These are phyloP conservation scores for Chrysanthemum seticuspe DNA, from an alignment of 129 eudicot genomes.

Conservation along the genomic window DNA sequence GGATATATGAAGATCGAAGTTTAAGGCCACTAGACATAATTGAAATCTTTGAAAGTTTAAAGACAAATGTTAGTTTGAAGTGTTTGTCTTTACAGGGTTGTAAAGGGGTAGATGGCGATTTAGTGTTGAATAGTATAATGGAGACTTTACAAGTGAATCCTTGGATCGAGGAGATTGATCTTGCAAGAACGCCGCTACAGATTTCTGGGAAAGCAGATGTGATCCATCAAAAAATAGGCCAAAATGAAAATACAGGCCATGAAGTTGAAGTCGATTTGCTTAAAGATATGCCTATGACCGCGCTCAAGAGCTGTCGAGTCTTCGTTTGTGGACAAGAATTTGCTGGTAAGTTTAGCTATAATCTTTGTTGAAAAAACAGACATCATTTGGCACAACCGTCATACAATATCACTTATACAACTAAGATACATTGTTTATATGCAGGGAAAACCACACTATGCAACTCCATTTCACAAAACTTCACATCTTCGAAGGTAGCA, in stretches of 20 bases:
- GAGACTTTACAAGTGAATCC: slow-evolving; percentile 79
- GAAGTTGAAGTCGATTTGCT: slow-evolving; percentile 67
- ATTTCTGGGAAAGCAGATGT: slow-evolving; percentile 67
- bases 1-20: slow-evolving; percentile 69
- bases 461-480: slow-evolving; percentile 66
- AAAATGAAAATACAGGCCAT: slow-evolving; percentile 57
- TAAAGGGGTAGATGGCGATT: slow-evolving; percentile 86
- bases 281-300: slow-evolving; percentile 74
- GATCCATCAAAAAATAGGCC: slow-evolving; percentile 57
- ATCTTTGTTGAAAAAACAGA: background rate
- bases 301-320: slow-evolving; percentile 73
- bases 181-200: slow-evolving; percentile 76
- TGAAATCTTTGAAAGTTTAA: slow-evolving; percentile 59
- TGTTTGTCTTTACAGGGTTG: slow-evolving; percentile 77
- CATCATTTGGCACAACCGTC: background rate
- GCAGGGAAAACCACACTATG: slow-evolving; percentile 86
- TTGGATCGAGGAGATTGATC: slow-evolving; percentile 88
- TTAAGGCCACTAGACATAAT: slow-evolving; percentile 58
- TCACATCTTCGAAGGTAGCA: slow-evolving; percentile 62
- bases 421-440: slow-evolving; percentile 13
- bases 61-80: slow-evolving; percentile 64
- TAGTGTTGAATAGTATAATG: slow-evolving; percentile 56
- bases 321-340: slow-evolving; percentile 85
- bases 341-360: slow-evolving; percentile 54
- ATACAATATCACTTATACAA: background rate